Percentiles rank a stretch among this genome's conserved stretches.
Evolutionary conservation across 73 alveolate species (phyloP).

Genomic region (Halteria grandinella): DNA sequence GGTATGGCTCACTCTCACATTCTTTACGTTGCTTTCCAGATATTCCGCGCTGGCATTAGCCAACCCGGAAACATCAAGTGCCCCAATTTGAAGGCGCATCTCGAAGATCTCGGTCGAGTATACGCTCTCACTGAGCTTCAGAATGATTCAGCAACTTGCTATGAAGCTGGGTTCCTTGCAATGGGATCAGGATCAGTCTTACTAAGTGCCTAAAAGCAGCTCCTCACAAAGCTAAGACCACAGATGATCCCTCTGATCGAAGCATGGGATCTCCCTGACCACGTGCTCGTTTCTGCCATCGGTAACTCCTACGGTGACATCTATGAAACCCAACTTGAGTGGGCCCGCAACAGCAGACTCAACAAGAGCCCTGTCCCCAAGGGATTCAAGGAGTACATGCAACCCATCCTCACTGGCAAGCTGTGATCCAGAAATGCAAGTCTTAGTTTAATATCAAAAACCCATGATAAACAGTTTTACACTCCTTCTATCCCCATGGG

Average conservation of each 20-base stretch:
- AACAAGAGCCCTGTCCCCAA: conserved; percentile 12
- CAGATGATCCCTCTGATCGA: conserved; percentile 54
- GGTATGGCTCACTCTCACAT: conserved; percentile 52
- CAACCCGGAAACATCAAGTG: conserved; percentile 32
- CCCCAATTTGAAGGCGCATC: conserved; percentile 15
- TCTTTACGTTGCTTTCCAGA: conserved; percentile 21
- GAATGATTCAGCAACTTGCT: conserved; percentile 10
- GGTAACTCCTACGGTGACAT: conserved; percentile 72
- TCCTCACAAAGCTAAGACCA: conserved; percentile 38
- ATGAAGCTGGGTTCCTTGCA: conserved; percentile 40
- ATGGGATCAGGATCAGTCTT: conserved; percentile 16
- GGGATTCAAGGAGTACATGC: conserved; percentile 60
- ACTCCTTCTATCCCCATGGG: neutral
- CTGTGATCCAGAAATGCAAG: too few relatives aligned
- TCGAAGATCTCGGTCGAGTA: conserved; percentile 1
- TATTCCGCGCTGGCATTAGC: neutral
- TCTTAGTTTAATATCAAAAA: neutral
- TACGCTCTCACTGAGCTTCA: conserved; percentile 38
- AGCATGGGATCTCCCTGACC: conserved; percentile 34
- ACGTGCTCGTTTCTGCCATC: conserved; percentile 40
- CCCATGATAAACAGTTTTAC: neutral
- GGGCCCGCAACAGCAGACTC: conserved; percentile 48
- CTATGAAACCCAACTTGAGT: conserved; percentile 56
- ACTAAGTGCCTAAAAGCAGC: conserved; percentile 23
- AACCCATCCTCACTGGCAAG: conserved; percentile 45